These are phyloP conservation scores for Penicillium freii DNA, from an alignment of 2,329 filamentous ascomycete genomes.

Conservation along the genomic window DNA sequence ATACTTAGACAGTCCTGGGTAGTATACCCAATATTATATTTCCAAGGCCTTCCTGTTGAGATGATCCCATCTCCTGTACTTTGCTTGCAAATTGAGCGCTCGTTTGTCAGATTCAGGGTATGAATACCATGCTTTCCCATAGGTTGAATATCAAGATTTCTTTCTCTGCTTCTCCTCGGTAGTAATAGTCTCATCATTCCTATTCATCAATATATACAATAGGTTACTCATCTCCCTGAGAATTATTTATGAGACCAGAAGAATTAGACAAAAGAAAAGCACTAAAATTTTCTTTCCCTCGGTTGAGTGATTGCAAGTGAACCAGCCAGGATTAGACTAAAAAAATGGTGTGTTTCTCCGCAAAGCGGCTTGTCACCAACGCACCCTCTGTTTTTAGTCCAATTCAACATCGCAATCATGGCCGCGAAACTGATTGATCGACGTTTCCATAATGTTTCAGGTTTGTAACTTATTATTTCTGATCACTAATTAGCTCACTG, in stretches of 20 bases:
- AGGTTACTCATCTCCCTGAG: too few species aligned
- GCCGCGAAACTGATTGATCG: slow-evolving; percentile 41
- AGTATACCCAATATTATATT: too few species aligned
- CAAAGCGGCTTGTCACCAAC: slow-evolving; percentile 7
- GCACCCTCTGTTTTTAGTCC: slow-evolving; percentile 5
- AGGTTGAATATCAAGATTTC: too few species aligned
- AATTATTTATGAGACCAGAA: too few species aligned
- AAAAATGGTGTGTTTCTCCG: slow-evolving; percentile 11
- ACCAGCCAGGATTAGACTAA: not conserved
- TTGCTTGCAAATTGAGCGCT: too few species aligned
- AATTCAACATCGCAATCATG: slow-evolving; percentile 28
- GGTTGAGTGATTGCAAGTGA: not conserved
- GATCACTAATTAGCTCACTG: not conserved
- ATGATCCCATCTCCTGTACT: too few species aligned
- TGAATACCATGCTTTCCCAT: too few species aligned
- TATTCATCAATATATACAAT: not conserved
- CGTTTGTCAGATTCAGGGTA: too few species aligned
- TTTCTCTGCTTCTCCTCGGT: too few species aligned
- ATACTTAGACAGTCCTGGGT: too few species aligned
- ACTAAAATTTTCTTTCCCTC: not conserved
- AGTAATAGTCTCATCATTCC: too few species aligned
- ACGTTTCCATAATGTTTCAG: slow-evolving; percentile 39
- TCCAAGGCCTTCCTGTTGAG: too few species aligned
- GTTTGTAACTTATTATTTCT: slow-evolving; percentile 19
- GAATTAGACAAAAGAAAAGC: not conserved